Base-by-base conservation (phyloP, 1,139 yeast genomes). In the Nakaseomyces bracarensis region DNA sequence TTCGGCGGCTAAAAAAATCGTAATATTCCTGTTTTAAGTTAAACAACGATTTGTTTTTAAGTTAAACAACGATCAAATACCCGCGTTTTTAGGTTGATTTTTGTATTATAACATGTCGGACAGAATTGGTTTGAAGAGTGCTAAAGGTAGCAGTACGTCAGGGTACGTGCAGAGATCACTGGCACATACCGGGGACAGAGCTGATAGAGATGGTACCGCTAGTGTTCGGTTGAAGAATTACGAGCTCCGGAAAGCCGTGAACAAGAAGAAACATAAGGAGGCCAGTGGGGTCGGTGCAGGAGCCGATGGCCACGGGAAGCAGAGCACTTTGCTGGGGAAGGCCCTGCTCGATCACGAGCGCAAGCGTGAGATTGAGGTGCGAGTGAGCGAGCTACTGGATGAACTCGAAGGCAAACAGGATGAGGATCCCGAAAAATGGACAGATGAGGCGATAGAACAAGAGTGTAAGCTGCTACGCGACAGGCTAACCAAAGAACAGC, bases 71-170 rank as follows among this genome's bases (percentile, higher is more conserved):
- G n/a, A 10, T 22, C 25, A 7, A 9, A 9, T 25, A 25, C 28
- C n/a, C n/a, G 8, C n/a, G 13, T 25, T 10, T 7, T 7, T 25
- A 25, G 5, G 4, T 25, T 25, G 8, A 10, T 25, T 25, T 4
- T 25, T 25, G 10, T 10, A 25, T 9, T 9, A 25, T 10, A 9
- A 11, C 18, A 30, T 30, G 34, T 16, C 22, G 10, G 34, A 30
- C n/a, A 30, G 59, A 15, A 47, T 58, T n/a, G 63, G 63, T 2
- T 40, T 58, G 14, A 46, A 49, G 21, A 50, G 54, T 37, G 61
- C 63, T 3, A 58, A 58, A 41, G 63, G 63, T 3, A 54, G 60
- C 4, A 43, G 57, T n/a, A 58, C 63, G 1, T 57, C 62, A 0
- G 63, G 63, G 4, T 57, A 54, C 38, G 45, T 58, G 3, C 59